Base-by-base conservation (phyloP, 2,329 filamentous ascomycete genomes). In the Furcasterigmium furcatum region DNA sequence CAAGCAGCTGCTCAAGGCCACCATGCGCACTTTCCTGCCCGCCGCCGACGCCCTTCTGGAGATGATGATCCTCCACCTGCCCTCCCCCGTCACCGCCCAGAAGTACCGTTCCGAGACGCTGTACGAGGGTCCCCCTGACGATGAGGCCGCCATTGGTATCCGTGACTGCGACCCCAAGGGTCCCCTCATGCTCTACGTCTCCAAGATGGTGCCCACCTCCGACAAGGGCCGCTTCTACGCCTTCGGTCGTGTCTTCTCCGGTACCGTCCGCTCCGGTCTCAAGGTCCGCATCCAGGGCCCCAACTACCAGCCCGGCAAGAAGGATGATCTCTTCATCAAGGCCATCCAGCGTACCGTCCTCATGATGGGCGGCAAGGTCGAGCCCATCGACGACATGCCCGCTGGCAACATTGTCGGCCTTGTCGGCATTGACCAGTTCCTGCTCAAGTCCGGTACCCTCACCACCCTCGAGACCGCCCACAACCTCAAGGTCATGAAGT, bases 401-500 rank as follows among this genome's bases (percentile, higher is more conserved):
- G 92, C 94, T 60, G 94, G 94, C 85, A 99, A 99, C 88, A 97
- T 99, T 81, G 87, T 96, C 65, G 94, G 94, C 83, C 84, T 99
- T 65, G 94, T 99, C 68, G 94, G 94, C 86, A 90, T 99, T 63
- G 94, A 99, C 73, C 94, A 99, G 85, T 99, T 97, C 89, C 82
- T 99, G 82, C 91, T 99, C 81, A 99, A 99, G 87, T 97, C 94
- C 71, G 94, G 94, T 87, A 99, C 94, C 66, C 88, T 99, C 64
- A 96, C 91, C 76, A 97, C 92, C 70, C 85, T 82, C 69, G 94
- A 99, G 60, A 95, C 90, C 57, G 92, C 94, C 70, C 94, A 99
- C 87, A 99, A 99, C 87, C 79, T 99, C 66, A 97, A 97, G 87
- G 94, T 99, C 78, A 99, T 99, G 94, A 97, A 96, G 83, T 99